Conservation (phyloP, 257 asterid genomes). For the Oldenlandia corymbosa region DNA sequence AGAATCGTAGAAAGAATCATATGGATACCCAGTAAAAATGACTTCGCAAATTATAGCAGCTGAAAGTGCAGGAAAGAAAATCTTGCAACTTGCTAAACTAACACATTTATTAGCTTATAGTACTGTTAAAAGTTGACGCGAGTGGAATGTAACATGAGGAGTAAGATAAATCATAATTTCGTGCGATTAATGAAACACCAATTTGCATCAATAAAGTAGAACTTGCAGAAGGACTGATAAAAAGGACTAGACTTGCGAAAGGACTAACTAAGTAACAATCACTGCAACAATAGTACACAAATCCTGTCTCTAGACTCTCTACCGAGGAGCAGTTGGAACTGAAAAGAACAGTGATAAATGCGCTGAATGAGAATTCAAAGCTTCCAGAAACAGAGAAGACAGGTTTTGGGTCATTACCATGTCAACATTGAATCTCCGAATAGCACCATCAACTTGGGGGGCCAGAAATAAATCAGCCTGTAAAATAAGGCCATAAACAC, state of each 20-base stretch:
- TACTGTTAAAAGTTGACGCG: too few species aligned
- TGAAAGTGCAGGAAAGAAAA: background rate
- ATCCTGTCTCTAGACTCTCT: background rate
- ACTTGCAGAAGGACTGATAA: background rate
- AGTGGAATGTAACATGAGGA: too few species aligned
- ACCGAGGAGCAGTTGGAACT: background rate
- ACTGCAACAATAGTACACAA: background rate
- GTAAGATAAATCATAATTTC: background rate
- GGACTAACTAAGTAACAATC: too few species aligned
- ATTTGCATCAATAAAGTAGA: background rate
- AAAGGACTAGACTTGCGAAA: too few species aligned
- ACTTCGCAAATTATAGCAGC: background rate
- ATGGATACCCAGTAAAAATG: too few species aligned
- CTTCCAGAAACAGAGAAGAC: background rate
- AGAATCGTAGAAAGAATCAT: too few species aligned
- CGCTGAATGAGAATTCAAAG: background rate
- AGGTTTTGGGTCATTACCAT: slow-evolving; percentile 30
- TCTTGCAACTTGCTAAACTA: background rate
- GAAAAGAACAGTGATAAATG: background rate
- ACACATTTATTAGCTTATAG: too few species aligned
- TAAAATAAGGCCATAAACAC: slow-evolving; percentile 9
- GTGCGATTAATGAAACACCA: background rate
- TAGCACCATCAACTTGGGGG: slow-evolving; percentile 62
- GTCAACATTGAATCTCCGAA: slow-evolving; percentile 49
- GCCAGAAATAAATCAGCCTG: slow-evolving; percentile 81